phyloP scores from a whole-genome alignment of 371 early-diverging fungal species.

The Mortierella sp. region DNA sequence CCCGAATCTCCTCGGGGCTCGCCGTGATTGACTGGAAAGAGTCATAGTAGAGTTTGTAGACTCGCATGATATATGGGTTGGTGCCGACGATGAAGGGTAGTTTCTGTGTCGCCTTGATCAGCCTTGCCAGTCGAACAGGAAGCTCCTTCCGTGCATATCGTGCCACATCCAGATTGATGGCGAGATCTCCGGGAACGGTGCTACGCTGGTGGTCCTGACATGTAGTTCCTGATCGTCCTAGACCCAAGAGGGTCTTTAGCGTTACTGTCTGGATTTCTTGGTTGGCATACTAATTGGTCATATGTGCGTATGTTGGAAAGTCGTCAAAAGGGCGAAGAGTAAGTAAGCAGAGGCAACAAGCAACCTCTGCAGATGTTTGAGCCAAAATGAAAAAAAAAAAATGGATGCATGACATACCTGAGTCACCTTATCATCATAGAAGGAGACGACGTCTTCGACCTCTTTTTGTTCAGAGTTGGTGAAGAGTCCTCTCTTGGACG shows the following conservation, averaged over 20 bases:
- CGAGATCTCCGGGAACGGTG: slow-evolving; percentile 24
- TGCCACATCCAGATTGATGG: slow-evolving; percentile 66
- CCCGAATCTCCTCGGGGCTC: slow-evolving; percentile 63
- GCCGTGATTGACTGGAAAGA: slow-evolving; percentile 79
- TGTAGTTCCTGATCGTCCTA: slow-evolving; percentile 67
- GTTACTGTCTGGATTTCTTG: slow-evolving; percentile 83
- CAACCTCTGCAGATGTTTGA: neutral
- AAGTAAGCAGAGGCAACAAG: neutral
- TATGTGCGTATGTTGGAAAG: neutral
- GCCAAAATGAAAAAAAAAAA: neutral
- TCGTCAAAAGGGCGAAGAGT: neutral
- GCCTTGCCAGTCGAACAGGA: slow-evolving; percentile 85
- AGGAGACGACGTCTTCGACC: slow-evolving; percentile 60
- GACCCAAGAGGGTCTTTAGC: slow-evolving; percentile 80
- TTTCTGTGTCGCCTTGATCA: slow-evolving; percentile 86
- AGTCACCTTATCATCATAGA: slow-evolving; percentile 60
- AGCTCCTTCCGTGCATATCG: slow-evolving; percentile 82
- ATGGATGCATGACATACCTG: slow-evolving; percentile 39
- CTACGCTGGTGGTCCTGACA: slow-evolving; percentile 13
- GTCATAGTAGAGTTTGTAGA: slow-evolving; percentile 86
- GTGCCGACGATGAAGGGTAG: slow-evolving; percentile 94
- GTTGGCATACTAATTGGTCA: slow-evolving; percentile 64
- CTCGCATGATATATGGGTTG: slow-evolving; percentile 86
- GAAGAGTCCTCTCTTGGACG: slow-evolving; percentile 12
- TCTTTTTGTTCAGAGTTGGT: slow-evolving; percentile 40